Conservation (phyloP, 129 eudicot genomes). For the Chrysanthemum makinoi region DNA sequence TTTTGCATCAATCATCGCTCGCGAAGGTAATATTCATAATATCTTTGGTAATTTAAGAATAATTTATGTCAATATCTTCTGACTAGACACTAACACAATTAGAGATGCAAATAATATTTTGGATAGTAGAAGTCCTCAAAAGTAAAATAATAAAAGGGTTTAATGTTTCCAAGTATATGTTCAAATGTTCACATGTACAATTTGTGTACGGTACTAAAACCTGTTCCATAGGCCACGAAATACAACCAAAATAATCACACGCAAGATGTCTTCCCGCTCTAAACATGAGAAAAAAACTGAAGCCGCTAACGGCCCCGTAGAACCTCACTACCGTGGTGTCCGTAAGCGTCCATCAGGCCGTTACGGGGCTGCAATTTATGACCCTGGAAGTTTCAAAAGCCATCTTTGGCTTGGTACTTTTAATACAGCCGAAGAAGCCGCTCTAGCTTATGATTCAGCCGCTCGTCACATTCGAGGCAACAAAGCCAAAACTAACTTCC, state of each 20-base stretch:
- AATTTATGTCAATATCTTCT: no score
- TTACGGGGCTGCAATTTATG: constrained; percentile 37
- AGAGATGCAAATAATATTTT: not conserved
- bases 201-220: constrained; percentile 30
- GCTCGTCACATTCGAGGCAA: constrained; percentile 52
- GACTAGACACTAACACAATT: not conserved
- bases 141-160: not conserved
- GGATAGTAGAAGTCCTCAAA: constrained; percentile 5
- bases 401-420: constrained; percentile 43
- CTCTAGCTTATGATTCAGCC: constrained; percentile 51
- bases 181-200: constrained; percentile 20
- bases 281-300: constrained; percentile 4
- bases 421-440: constrained; percentile 47
- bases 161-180: not conserved
- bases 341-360: constrained; percentile 34
- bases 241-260: constrained; percentile 35
- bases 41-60: no score
- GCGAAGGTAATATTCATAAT: no score
- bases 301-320: constrained; percentile 13
- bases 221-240: constrained; percentile 35
- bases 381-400: constrained; percentile 29
- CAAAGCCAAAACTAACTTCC: constrained; percentile 55
- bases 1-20: no score
- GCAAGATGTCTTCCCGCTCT: constrained; percentile 26
- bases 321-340: constrained; percentile 29